Base-by-base conservation (phyloP, 495 filamentous ascomycete genomes). In the Penicillium angulare region DNA sequence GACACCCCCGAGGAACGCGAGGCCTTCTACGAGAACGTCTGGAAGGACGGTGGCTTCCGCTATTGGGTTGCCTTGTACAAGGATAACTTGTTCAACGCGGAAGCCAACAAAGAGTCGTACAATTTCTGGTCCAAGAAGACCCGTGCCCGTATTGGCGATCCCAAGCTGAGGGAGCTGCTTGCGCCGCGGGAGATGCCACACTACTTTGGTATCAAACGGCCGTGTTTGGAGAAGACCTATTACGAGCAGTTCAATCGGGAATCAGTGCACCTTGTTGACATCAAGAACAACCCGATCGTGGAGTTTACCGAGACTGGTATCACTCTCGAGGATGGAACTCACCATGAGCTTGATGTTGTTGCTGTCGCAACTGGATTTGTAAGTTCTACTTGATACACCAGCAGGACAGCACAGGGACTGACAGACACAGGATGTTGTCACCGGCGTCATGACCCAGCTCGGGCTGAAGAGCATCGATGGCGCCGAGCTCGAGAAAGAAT, bases 71-170 rank as follows among this genome's bases (percentile, higher is more conserved):
- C 62, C 5, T 68, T 64, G 1, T 84, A 79, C 53, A 63, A 74
- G 20, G 81, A 85, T 54, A 65, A 77, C 36, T 51, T 79, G 9
- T 68, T 67, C 34, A 66, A 78, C 41, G 42, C 60, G 20, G 59
- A 73, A 21, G 78, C 79, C 10, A 84, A 82, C 53, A 54, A 60
- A 65, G 45, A 71, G 63, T 33, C 77, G 59, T 81, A 80, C 55
- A 63, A 77, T 24, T 85, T 84, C 66, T 86, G 81, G 82, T 63
- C 63, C 20, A 70, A 75, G 50, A 79, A 81, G 60, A 64, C 65
- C 0, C 73, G 79, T 0, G 59, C 65, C 1, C 67, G 80, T 3
- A 75, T 86, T 41, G 47, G 63, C 0, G 78, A 84, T 52, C 71
- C 78, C 0, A 47, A 44, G 9, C 71, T 70, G 21, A 55, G 69